Conservation (phyloP, 2,329 filamentous ascomycete genomes). For the Colletotrichum ledebouriae region DNA sequence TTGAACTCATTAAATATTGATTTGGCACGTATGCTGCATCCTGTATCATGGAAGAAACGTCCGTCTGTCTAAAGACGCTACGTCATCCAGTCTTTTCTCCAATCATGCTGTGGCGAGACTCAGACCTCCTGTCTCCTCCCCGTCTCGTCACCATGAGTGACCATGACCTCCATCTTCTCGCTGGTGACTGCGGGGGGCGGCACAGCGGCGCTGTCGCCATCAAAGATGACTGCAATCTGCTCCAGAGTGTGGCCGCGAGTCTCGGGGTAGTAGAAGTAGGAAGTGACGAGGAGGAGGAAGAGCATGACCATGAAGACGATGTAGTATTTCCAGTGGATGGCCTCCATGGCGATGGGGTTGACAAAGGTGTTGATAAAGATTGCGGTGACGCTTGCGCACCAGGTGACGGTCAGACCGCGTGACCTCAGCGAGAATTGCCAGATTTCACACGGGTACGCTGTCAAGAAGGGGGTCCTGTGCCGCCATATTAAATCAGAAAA, state of each 20-base stretch:
- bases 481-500: too few relatives aligned
- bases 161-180: constrained; percentile 33
- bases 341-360: constrained; percentile 58
- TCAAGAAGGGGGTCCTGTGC: constrained; percentile 22
- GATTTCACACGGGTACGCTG: constrained; percentile 38
- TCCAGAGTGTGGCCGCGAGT: constrained; percentile 39
- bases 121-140: not conserved
- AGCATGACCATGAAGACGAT: constrained; percentile 57
- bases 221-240: constrained; percentile 39
- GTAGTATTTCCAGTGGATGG: constrained; percentile 60
- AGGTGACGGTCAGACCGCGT: constrained; percentile 30
- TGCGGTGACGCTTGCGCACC: constrained; percentile 33
- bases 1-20: too few relatives aligned
- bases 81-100: too few relatives aligned
- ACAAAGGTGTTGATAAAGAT: constrained; percentile 51
- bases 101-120: too few relatives aligned
- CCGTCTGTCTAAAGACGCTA: too few relatives aligned
- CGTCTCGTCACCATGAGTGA: constrained; percentile 14
- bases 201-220: constrained; percentile 30
- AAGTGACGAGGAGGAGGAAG: constrained; percentile 25
- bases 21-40: too few relatives aligned
- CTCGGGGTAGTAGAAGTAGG: constrained; percentile 37
- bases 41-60: too few relatives aligned
- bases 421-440: constrained; percentile 38
- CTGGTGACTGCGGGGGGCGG: constrained; percentile 25